phyloP scores from a whole-genome alignment of 2,329 filamentous ascomycete species.

The Lithohypha guttulata region DNA sequence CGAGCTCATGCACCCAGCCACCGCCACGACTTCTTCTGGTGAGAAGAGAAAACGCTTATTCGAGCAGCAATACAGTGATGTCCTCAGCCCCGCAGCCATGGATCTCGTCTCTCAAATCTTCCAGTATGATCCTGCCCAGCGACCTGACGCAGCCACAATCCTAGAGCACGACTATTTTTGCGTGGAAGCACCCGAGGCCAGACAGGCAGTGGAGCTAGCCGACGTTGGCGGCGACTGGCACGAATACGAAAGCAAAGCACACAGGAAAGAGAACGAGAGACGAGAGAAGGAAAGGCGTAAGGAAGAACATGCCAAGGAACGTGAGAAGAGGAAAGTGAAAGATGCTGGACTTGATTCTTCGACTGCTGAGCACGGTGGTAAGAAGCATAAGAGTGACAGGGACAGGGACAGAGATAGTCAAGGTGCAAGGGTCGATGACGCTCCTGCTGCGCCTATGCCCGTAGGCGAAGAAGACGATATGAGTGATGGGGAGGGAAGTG shows the following conservation, averaged over 20 bases:
- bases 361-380: background rate
- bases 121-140: conserved; percentile 71
- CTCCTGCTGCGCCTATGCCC: conserved; percentile 2
- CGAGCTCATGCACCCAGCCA: conserved; percentile 70
- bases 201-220: conserved; percentile 72
- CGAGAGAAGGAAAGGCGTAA: conserved; percentile 47
- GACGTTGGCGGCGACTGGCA: conserved; percentile 91
- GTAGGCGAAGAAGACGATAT: conserved; percentile 11
- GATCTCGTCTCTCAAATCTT: conserved; percentile 79
- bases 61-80: conserved; percentile 52
- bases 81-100: conserved; percentile 68
- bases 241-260: conserved; percentile 92
- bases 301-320: conserved; percentile 33
- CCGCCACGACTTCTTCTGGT: background rate
- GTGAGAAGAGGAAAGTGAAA: conserved; percentile 40
- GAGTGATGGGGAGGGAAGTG: conserved; percentile 10
- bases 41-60: conserved; percentile 50
- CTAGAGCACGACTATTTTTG: conserved; percentile 83
- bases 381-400: conserved; percentile 9
- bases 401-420: conserved; percentile 5
- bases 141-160: conserved; percentile 74
- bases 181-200: conserved; percentile 63
- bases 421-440: conserved; percentile 8
- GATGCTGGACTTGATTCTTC: conserved; percentile 14
- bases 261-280: conserved; percentile 76